Percentiles rank a stretch among this genome's conserved stretches.
phyloP scores from a whole-genome alignment of 2,329 filamentous ascomycete genomes.

The Didymosphaeria variabile region DNA sequence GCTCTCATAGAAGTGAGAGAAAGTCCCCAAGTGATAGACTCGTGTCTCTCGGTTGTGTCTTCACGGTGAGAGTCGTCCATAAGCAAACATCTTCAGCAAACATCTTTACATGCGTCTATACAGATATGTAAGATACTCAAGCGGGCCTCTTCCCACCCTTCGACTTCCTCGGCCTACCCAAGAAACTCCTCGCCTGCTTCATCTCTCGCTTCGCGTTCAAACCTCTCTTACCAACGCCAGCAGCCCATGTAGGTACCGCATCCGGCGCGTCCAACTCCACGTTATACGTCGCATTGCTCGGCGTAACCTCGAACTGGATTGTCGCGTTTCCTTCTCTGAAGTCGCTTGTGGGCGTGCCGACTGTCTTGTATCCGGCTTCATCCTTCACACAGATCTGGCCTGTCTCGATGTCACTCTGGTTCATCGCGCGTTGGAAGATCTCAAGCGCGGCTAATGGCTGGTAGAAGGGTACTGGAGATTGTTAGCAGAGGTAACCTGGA shows the following conservation, averaged over 20 bases:
- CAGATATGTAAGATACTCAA: not conserved
- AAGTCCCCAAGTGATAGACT: too few species aligned
- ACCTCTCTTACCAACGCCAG: constrained; percentile 22
- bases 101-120: too few species aligned
- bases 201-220: constrained; percentile 8
- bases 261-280: constrained; percentile 55
- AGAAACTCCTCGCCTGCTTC: constrained; percentile 11
- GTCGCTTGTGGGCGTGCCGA: constrained; percentile 47
- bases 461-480: constrained; percentile 59
- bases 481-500: too few species aligned
- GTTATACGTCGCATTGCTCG: constrained; percentile 59
- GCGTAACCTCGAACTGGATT: constrained; percentile 55
- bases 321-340: constrained; percentile 57
- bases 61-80: too few species aligned
- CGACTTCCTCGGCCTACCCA: constrained; percentile 18
- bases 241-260: constrained; percentile 42
- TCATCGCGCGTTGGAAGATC: constrained; percentile 60
- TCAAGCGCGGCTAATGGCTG: constrained; percentile 61
- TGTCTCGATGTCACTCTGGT: constrained; percentile 61
- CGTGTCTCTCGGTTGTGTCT: too few species aligned
- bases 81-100: too few species aligned
- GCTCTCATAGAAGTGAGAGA: too few species aligned
- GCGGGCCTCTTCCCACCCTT: constrained; percentile 25
- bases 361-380: constrained; percentile 40
- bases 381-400: constrained; percentile 45